Evolutionary conservation across 2,329 filamentous ascomycete genomes (phyloP), one percentile per base, ranked within the genome.

Genomic region (Alternaria solani): DNA sequence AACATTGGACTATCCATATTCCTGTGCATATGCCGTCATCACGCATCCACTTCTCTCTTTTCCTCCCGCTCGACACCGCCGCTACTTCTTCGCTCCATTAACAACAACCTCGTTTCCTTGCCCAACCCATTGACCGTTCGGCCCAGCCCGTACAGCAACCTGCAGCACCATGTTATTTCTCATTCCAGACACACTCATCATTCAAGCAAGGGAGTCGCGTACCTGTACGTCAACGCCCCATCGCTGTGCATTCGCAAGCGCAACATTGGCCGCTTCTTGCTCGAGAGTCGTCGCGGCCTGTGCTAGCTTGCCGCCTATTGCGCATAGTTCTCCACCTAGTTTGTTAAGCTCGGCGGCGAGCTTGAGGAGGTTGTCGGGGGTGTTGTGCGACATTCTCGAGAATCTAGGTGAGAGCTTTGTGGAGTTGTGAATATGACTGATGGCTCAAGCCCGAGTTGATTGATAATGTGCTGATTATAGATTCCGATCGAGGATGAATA

Each of bases 141-240:
- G 53, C 7, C 63, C 58, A 7, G 55, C 55, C 2, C 63, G 51
- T 4, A 69, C 65, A 2, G 65, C 67, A 43, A 57, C 58, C 41
- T 68, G 55, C 5, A 68, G 16, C 58, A 38, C 62, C 59, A 2
- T 53, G 8, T 38, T 18, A 34, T n/a, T n/a, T 26, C 5, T 12
- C 5, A 55, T 2, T 6, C 14, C 14, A n/a, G 4, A 2, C 1
- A 34, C 7, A 14, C 34, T 41, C 5, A n/a, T 23, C 12, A 7
- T 23, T 7, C 6, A 25, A 18, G 3, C 16, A 49, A 25, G 34
- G 8, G 1, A 18, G 6, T 9, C 0, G 9, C 26, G 39, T 32
- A 69, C 65, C 28, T 69, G 66, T 2, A 72, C 66, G 51, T 71
- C 68, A 9, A 71, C 65, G 2, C 68, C 67, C 67, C 67, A 71